Base-by-base conservation (phyloP, 2,329 filamentous ascomycete species). In the Fusarium sp. region DNA sequence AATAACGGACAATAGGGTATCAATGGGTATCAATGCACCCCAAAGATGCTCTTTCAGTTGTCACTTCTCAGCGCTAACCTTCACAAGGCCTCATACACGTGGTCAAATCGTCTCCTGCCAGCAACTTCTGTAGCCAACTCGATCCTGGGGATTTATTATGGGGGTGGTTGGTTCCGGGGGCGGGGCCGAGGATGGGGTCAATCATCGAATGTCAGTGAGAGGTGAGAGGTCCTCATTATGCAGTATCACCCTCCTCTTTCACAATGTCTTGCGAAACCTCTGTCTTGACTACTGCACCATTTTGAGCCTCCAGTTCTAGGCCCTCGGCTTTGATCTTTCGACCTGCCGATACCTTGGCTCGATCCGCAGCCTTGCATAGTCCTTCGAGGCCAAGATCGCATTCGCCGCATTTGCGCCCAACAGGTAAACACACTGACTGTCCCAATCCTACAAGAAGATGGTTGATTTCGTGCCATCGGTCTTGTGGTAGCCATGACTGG, bases 391-490 rank as follows among this genome's bases (percentile, higher is more conserved):
- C 93, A 50, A 98, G 81, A 69, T 92, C 91, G 81, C 96, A 99
- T 50, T 96, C 91, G 19, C 93, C 94, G 80, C 96, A 99, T 72
- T 86, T 89, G 68, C 90, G 85, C 0, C 92, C 93, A 3, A 95
- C 88, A 1, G 94, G 93, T 68, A 93, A 82, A 77, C 94, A 98
- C 23, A 96, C 89, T 2, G 90, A 93, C 85, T 98, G 94, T 0
- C 94, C 94, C 66, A 97, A 85, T 1, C 94, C 94, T 31, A 98
- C 94, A 41, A 98, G 85, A 79, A 97, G 81, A 81, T 91, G 90
- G 79, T 98, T 98, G 78, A 98, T 97, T 80, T 97, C 93, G 79
- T 93, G 91, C 94, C 94, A 98, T 75, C 88, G 89, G 52, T 97
- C 93, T 63, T 81, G 86, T 4, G 94, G 94, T 73, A 98, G 82